phyloP scores from a whole-genome alignment of 2,329 filamentous ascomycete genomes.

The Alternaria sp. region DNA sequence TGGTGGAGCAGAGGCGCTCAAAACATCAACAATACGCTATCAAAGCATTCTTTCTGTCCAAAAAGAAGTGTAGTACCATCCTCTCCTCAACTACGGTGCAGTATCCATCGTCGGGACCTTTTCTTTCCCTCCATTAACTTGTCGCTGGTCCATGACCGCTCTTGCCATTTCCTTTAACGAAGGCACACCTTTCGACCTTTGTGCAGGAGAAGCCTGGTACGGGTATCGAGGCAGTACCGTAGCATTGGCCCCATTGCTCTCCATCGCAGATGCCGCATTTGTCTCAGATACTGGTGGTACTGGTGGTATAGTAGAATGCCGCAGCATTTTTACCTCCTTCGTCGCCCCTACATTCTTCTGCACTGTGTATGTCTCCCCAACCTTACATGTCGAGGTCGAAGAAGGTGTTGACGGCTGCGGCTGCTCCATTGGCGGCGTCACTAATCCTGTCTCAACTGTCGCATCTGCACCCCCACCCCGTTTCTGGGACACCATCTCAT shows the following conservation, averaged over 20 bases:
- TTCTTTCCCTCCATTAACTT: background rate
- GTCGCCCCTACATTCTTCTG: background rate
- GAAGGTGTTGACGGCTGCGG: background rate
- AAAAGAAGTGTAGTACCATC: background rate
- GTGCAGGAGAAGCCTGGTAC: background rate
- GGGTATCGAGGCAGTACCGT: background rate
- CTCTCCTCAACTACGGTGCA: background rate
- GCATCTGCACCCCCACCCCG: background rate
- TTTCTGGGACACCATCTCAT: background rate
- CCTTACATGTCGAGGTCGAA: background rate
- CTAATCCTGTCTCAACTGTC: background rate
- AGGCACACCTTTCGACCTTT: background rate
- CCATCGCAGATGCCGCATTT: background rate
- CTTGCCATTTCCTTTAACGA: background rate
- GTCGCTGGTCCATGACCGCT: background rate
- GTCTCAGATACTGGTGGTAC: background rate
- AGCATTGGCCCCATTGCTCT: background rate
- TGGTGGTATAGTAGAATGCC: background rate
- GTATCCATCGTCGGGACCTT: background rate
- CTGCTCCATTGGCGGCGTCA: background rate
- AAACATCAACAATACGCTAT: too few species aligned
- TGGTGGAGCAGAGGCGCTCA: too few species aligned
- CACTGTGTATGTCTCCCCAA: background rate
- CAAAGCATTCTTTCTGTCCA: background rate
- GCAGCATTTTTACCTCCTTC: background rate